phyloP scores from a whole-genome alignment of 495 filamentous ascomycete species.

The Ramalina intermedia region DNA sequence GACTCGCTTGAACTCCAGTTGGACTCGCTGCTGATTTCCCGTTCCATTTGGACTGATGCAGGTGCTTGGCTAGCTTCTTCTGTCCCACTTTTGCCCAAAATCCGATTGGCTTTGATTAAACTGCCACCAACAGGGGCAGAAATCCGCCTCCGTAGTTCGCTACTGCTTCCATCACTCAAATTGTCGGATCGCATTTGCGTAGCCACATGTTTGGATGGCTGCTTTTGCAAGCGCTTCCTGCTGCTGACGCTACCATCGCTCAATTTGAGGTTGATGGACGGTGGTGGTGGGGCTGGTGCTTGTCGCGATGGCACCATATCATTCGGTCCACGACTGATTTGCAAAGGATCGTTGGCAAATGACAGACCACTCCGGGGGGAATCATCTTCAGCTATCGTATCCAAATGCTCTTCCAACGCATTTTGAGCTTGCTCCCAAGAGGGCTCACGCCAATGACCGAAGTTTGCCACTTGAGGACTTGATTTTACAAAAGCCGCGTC shows the following conservation, averaged over 20 bases:
- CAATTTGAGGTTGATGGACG: conserved; percentile 1
- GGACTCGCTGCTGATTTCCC: conserved; percentile 15
- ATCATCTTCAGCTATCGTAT: conserved; percentile 19
- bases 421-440: conserved; percentile 17
- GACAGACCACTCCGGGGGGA: conserved; percentile 5
- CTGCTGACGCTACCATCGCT: conserved; percentile 9
- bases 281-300: conserved; percentile 12
- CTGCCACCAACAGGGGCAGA: conserved; percentile 10
- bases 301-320: conserved; percentile 17
- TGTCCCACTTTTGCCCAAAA: conserved; percentile 13
- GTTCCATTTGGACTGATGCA: conserved; percentile 6
- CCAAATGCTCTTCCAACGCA: conserved; percentile 18
- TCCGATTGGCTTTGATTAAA: conserved; percentile 10
- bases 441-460: conserved; percentile 3
- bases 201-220: conserved; percentile 13
- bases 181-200: conserved; percentile 12
- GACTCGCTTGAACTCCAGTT: conserved; percentile 18
- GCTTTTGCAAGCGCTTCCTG: conserved; percentile 11
- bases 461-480: conserved; percentile 10
- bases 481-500: conserved; percentile 19
- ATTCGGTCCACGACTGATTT: conserved; percentile 16
- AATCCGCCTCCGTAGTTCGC: conserved; percentile 6
- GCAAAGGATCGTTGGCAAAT: conserved; percentile 12
- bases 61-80: not conserved
- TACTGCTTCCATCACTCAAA: not conserved